Percentiles rank a stretch among this genome's conserved stretches.
phyloP scores from a whole-genome alignment of 2,329 filamentous ascomycete genomes.

The Stemphylium vesicarium region DNA sequence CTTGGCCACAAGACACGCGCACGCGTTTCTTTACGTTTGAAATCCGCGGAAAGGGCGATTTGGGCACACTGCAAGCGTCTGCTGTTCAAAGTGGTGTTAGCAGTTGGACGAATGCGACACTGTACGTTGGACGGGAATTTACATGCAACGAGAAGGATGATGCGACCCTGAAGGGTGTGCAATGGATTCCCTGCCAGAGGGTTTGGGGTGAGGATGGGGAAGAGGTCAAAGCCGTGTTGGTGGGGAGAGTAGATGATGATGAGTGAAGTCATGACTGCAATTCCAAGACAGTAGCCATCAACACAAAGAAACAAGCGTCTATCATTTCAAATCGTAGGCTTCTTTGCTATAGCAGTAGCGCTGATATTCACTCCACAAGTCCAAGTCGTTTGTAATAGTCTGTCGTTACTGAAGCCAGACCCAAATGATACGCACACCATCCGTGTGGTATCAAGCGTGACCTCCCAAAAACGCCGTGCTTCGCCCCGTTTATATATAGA shows the following conservation, averaged over 20 bases:
- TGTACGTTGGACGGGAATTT: constrained; percentile 30
- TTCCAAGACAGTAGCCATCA: no score
- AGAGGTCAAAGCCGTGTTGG: constrained; percentile 32
- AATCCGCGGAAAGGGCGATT: constrained; percentile 7
- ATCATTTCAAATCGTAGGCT: background rate
- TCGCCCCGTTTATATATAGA: background rate
- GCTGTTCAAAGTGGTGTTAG: background rate
- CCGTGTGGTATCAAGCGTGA: background rate
- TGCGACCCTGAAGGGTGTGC: constrained; percentile 20
- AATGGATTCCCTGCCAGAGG: constrained; percentile 41
- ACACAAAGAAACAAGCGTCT: background rate
- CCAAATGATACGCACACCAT: background rate
- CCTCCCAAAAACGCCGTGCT: constrained; percentile 22
- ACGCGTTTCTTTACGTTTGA: constrained; percentile 26
- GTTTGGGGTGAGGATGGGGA: constrained; percentile 39
- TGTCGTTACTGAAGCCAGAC: no score
- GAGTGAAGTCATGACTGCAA: no score
- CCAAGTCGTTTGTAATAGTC: no score
- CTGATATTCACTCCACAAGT: no score
- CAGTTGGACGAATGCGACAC: constrained; percentile 26
- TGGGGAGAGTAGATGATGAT: constrained; percentile 31
- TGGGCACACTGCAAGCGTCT: background rate
- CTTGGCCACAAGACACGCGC: background rate
- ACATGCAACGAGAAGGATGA: constrained; percentile 1
- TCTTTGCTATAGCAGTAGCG: no score